These are phyloP conservation scores for Crepidotus sp. DNA, from an alignment of 1,284 basidiomycete genomes.

Conservation along the genomic window DNA sequence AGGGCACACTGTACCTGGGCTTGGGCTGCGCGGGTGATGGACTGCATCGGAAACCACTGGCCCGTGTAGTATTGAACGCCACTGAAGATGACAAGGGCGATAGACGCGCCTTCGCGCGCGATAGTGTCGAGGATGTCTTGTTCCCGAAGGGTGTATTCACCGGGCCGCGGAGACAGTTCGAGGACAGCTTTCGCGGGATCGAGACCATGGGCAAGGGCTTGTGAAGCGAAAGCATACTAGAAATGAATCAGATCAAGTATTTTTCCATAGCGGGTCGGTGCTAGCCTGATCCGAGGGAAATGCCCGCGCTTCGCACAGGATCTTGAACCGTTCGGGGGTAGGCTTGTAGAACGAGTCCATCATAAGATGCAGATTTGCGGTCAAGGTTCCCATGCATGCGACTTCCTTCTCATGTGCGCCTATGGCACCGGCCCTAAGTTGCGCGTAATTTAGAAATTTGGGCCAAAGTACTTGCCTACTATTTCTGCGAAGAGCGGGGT, in stretches of 20 bases:
- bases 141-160: conserved; percentile 82
- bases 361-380: conserved; percentile 91
- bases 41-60: conserved; percentile 86
- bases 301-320: conserved; percentile 88
- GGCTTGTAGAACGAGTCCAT: conserved; percentile 94
- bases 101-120: conserved; percentile 61
- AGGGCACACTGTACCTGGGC: conserved; percentile 43
- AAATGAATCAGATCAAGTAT: conserved; percentile 16
- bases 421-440: conserved; percentile 26
- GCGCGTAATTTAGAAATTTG: neutral
- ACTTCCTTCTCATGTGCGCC: conserved; percentile 86
- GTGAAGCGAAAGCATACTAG: conserved; percentile 92
- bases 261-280: conserved; percentile 1
- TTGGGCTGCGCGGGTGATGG: conserved; percentile 79
- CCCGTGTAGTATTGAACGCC: conserved; percentile 97
- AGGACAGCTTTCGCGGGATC: conserved; percentile 70
- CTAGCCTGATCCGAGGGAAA: conserved; percentile 77
- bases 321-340: conserved; percentile 78
- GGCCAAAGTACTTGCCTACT: conserved; percentile 42
- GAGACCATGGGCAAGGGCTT: conserved; percentile 74
- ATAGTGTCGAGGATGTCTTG: conserved; percentile 83
- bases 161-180: conserved; percentile 69
- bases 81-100: conserved; percentile 84
- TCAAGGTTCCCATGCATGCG: conserved; percentile 89
- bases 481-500: conserved; percentile 74